Conservation (phyloP, 805 yeast genomes). For the Clavispora asparagi region DNA sequence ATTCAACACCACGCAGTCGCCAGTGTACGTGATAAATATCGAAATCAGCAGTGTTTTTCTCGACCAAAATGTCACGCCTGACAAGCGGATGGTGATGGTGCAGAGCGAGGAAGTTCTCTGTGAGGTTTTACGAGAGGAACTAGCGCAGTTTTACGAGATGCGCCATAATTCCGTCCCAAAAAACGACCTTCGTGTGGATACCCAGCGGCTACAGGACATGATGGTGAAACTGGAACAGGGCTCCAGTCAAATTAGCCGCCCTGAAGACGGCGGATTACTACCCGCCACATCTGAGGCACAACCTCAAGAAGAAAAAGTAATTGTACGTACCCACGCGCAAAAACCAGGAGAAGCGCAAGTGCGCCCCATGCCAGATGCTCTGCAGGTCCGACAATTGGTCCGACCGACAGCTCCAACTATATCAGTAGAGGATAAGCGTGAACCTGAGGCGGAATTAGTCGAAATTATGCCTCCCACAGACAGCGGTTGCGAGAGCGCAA, state of each 20-base stretch:
- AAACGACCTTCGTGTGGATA: conserved; percentile 18
- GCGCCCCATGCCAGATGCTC: no score
- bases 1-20: conserved; percentile 69
- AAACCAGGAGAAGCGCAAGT: no score
- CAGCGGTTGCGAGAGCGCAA: no score
- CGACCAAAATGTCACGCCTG: conserved; percentile 93
- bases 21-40: conserved; percentile 63
- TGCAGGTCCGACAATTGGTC: no score
- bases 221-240: conserved; percentile 4
- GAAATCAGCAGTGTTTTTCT: conserved; percentile 43
- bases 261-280: not conserved
- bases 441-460: not conserved
- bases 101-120: conserved; percentile 61
- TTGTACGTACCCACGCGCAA: no score
- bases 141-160: conserved; percentile 43
- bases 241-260: not conserved
- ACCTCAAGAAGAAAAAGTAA: not conserved
- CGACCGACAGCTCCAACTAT: not conserved
- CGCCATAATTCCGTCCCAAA: conserved; percentile 34
- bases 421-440: not conserved
- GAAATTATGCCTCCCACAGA: no score
- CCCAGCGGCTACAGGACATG: not conserved
- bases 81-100: conserved; percentile 67
- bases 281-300: not conserved
- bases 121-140: conserved; percentile 48